These are phyloP conservation scores for Suillus ampliporus DNA, from an alignment of 768 basidiomycete species.

Conservation along the genomic window DNA sequence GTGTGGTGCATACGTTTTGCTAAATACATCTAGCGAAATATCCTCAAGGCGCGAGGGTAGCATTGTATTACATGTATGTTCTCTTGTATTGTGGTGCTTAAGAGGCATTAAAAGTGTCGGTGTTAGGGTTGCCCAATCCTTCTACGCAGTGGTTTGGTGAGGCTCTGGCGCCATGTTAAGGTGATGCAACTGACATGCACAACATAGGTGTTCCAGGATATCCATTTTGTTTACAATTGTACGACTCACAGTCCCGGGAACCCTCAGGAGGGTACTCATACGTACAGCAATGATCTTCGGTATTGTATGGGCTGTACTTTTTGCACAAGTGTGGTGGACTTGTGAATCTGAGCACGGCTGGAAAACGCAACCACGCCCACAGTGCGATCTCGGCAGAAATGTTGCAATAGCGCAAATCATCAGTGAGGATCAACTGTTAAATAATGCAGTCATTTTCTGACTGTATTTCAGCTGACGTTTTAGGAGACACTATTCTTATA, in stretches of 20 bases:
- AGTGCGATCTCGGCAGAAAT: neutral
- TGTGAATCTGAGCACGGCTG: neutral
- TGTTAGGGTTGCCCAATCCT: neutral
- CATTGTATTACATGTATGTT: neutral
- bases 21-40: neutral
- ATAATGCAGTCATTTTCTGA: neutral
- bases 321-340: neutral
- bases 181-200: neutral
- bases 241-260: neutral
- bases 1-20: neutral
- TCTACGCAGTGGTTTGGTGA: neutral
- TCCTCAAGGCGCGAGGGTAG: neutral
- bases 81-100: neutral
- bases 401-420: neutral
- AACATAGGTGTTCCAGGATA: neutral
- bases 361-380: neutral
- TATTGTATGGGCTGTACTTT: neutral
- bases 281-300: neutral
- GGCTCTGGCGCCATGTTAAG: neutral
- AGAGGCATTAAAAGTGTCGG: neutral
- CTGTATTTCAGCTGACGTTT: conserved; percentile 47
- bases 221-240: neutral
- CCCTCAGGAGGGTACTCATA: neutral
- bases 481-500: conserved; percentile 55
- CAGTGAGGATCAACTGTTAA: neutral